phyloP scores from a whole-genome alignment of 2,329 filamentous ascomycete species.

The Orbilia brochopaga region DNA sequence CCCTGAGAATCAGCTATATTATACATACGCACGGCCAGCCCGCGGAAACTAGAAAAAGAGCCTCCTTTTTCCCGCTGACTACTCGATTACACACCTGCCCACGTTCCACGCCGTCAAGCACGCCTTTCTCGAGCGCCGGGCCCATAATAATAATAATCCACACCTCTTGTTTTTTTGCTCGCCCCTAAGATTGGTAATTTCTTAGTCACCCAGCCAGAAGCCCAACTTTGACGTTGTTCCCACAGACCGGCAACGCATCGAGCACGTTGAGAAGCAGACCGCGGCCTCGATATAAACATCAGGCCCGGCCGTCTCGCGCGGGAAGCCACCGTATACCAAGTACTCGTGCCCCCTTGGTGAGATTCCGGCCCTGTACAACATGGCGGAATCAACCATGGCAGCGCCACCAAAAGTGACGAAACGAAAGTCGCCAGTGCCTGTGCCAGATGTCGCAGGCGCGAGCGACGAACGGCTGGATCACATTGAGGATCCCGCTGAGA shows the following conservation, averaged over 20 bases:
- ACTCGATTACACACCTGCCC: conserved; percentile 44
- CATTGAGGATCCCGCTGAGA: conserved; percentile 47
- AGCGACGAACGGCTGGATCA: conserved; percentile 40
- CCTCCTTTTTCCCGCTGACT: conserved; percentile 47
- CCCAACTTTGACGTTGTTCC: conserved; percentile 50
- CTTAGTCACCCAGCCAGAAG: conserved; percentile 34
- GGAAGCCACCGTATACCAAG: conserved; percentile 2
- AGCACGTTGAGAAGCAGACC: conserved; percentile 1
- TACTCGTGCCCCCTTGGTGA: neutral
- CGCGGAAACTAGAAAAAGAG: conserved; percentile 44
- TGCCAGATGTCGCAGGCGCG: conserved; percentile 39
- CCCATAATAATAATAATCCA: conserved; percentile 30
- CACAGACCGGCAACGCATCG: conserved; percentile 47
- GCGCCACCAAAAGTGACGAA: conserved; percentile 32
- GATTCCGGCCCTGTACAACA: conserved; percentile 5
- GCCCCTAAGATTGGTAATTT: conserved; percentile 50
- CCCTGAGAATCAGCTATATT: neutral
- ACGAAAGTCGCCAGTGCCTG: conserved; percentile 45
- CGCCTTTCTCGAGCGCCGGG: conserved; percentile 24
- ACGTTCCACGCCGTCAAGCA: conserved; percentile 44
- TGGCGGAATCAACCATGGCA: conserved; percentile 36
- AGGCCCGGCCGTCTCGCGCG: neutral
- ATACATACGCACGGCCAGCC: neutral
- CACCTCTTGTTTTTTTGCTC: conserved; percentile 25
- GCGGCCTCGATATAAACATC: conserved; percentile 22